Evolutionary conservation across 768 basidiomycete species (phyloP).

Genomic region (Lentinula edodes): DNA sequence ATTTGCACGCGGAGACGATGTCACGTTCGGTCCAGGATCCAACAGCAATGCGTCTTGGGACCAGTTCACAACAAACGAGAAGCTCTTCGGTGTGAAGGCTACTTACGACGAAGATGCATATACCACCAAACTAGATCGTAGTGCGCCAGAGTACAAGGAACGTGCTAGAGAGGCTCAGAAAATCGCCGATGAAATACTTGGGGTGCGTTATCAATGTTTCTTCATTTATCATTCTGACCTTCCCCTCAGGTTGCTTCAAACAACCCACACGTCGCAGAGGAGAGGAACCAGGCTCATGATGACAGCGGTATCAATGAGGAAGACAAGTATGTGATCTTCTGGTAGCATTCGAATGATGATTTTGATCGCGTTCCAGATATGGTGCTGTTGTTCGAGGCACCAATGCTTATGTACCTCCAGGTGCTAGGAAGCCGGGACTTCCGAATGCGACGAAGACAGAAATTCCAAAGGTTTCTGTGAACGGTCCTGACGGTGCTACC

Average conservation of each 20-base stretch:
- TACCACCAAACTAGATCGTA: slow-evolving; percentile 88
- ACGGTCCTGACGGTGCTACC: slow-evolving; percentile 68
- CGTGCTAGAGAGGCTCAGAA: slow-evolving; percentile 81
- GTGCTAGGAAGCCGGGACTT: slow-evolving; percentile 56
- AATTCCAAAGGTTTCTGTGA: slow-evolving; percentile 69
- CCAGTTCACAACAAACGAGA: slow-evolving; percentile 91
- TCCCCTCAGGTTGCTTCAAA: slow-evolving; percentile 46
- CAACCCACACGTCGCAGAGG: slow-evolving; percentile 89
- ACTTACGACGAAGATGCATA: slow-evolving; percentile 92
- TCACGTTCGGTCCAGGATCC: slow-evolving; percentile 60
- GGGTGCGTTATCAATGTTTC: slow-evolving; percentile 42
- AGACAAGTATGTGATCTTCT: slow-evolving; percentile 67
- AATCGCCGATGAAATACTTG: slow-evolving; percentile 88
- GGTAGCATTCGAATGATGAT: slow-evolving; percentile 12
- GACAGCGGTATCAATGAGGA: slow-evolving; percentile 86
- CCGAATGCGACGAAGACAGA: slow-evolving; percentile 35
- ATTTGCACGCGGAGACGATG: slow-evolving; percentile 46
- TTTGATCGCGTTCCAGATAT: slow-evolving; percentile 51
- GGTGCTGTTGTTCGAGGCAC: slow-evolving; percentile 85
- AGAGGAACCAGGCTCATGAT: slow-evolving; percentile 63
- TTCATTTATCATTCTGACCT: slow-evolving; percentile 5
- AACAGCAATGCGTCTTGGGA: slow-evolving; percentile 62
- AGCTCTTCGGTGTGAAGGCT: slow-evolving; percentile 87
- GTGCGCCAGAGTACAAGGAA: slow-evolving; percentile 81
- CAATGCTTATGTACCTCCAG: slow-evolving; percentile 93